Base-by-base conservation (phyloP, 2,329 filamentous ascomycete genomes). In the Fusarium bactridioides region DNA sequence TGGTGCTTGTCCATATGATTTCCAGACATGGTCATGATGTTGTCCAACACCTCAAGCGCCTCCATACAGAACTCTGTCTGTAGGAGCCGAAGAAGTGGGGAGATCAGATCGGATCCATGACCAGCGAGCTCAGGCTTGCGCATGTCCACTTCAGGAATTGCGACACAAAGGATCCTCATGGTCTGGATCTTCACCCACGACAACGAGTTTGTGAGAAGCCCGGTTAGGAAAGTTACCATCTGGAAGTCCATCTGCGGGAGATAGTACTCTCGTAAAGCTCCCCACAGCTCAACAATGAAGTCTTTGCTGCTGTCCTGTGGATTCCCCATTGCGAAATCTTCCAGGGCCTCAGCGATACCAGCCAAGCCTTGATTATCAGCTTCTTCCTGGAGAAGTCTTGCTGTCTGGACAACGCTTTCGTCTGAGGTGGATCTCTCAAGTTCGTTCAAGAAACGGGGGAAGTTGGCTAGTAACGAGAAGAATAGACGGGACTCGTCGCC, bases 41-140 rank as follows among this genome's bases (percentile, higher is more conserved):
- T 93, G 80, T 99, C 96, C 65, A 99, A 85, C 2, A 99, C 95
- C 73, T 94, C 91, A 15, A 99, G 85, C 16, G 96, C 96, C 78
- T 97, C 93, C 81, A 96, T 94, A 80, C 95, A 98, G 77, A 95
- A 95, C 67, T 97, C 94, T 4, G 95, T 98, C 79, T 98, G 95
- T 43, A 99, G 83, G 25, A 99, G 86, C 60, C 96, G 90, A 61
- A 99, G 84, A 1, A 99, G 86, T 1, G 96, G 97, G 3, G 96
- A 98, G 62, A 99, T 97, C 53, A 99, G 87, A 82, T 99, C 97
- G 2, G 95, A 95, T 0, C 96, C 95, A 80, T 98, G 94, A 12
- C 91, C 92, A 9, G 94, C 93, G 71, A 99, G 93, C 73, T 97
- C 95, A 0, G 93, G 90, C 76, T 95, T 95, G 61, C 92, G 91